Conservation (phyloP, 1,284 basidiomycete genomes). For the Apiotrichum veenhuisii region DNA sequence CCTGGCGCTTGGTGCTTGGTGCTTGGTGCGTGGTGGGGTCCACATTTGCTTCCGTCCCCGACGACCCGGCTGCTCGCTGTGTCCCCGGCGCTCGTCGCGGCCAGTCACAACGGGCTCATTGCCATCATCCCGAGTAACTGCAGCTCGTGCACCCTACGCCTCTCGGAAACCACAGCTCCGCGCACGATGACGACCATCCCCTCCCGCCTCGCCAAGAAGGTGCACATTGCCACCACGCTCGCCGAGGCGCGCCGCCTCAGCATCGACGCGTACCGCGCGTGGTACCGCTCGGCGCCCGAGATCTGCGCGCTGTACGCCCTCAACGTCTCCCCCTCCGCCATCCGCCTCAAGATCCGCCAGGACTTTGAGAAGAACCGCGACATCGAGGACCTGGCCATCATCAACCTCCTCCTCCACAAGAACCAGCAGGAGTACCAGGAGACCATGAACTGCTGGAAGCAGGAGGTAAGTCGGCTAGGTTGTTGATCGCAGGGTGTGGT, state of each 20-base stretch:
- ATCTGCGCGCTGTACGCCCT: conserved; percentile 81
- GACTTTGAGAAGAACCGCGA: conserved; percentile 83
- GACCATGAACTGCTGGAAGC: conserved; percentile 91
- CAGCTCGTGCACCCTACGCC: not conserved
- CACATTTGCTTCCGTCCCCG: conserved; percentile 4
- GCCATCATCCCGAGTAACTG: not conserved
- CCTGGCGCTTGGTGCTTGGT: not conserved
- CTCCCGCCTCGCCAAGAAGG: conserved; percentile 72
- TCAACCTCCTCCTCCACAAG: conserved; percentile 87
- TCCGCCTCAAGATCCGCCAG: conserved; percentile 79
- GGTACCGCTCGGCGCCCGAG: conserved; percentile 89
- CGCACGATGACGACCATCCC: conserved; percentile 78
- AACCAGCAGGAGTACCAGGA: conserved; percentile 87
- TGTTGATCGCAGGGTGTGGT: not conserved
- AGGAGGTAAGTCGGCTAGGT: conserved; percentile 51
- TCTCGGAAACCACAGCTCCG: not conserved
- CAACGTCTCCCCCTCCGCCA: conserved; percentile 71
- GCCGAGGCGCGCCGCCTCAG: conserved; percentile 68
- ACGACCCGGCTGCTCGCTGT: not conserved
- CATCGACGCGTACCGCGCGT: conserved; percentile 80
- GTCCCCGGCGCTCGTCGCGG: not conserved
- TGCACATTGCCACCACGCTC: conserved; percentile 59
- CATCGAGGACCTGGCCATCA: conserved; percentile 74
- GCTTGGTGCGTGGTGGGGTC: no score
- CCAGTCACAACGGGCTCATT: conserved; percentile 13